phyloP scores from a whole-genome alignment of 768 basidiomycete species.

The Lactarius psammicola region DNA sequence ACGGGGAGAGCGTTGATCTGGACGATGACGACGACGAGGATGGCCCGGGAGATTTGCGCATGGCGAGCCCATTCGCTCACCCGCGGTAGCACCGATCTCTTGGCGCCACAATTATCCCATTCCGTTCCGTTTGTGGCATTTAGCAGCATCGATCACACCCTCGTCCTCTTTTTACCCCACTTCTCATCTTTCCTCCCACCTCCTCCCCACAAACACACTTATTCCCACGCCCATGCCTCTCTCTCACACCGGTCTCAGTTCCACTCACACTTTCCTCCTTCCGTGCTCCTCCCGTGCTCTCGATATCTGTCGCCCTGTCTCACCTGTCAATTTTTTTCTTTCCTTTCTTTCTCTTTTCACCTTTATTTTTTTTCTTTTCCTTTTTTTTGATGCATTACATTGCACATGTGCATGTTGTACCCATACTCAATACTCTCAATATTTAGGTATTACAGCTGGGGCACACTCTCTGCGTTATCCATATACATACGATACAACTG shows the following conservation, averaged over 20 bases:
- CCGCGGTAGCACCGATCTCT: conserved; percentile 14
- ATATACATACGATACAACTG: conserved; percentile 10
- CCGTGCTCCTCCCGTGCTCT: conserved; percentile 6
- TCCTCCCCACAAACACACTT: background rate
- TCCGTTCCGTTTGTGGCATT: conserved; percentile 3
- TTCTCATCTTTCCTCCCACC: background rate
- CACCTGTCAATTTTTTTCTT: background rate
- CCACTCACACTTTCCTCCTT: background rate
- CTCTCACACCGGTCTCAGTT: conserved; percentile 4
- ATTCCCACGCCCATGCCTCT: background rate
- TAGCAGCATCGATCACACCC: conserved; percentile 10
- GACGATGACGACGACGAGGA: conserved; percentile 20
- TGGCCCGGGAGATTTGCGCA: conserved; percentile 21
- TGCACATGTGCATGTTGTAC: conserved; percentile 25
- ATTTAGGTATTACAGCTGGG: conserved; percentile 20
- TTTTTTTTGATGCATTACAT: conserved; percentile 22
- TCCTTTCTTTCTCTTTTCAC: background rate
- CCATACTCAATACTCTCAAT: conserved; percentile 26
- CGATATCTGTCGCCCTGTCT: conserved; percentile 4
- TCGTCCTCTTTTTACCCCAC: background rate
- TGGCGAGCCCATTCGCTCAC: conserved; percentile 23
- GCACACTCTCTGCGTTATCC: conserved; percentile 6
- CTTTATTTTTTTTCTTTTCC: background rate
- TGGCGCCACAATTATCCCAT: background rate
- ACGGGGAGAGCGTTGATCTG: conserved; percentile 17